These are phyloP conservation scores for Telopea speciosissima DNA, from an alignment of 177 flowering plant genomes.

Conservation along the genomic window DNA sequence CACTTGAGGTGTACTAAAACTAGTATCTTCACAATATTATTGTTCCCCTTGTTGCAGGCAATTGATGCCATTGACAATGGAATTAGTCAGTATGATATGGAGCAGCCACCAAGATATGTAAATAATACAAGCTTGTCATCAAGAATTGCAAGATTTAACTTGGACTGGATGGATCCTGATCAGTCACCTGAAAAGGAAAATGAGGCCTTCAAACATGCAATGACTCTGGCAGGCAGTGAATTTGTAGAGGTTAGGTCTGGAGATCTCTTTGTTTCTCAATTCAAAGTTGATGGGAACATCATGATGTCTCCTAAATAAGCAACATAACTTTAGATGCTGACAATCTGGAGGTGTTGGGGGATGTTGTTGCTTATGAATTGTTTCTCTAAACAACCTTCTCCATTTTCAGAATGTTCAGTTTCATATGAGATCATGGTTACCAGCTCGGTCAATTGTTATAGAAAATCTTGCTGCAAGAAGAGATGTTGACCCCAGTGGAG, in stretches of 20 bases:
- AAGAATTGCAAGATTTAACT: conserved; percentile 72
- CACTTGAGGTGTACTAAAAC: neutral
- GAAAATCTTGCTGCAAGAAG: conserved; percentile 39
- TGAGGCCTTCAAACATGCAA: conserved; percentile 76
- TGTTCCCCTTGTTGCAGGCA: conserved; percentile 2
- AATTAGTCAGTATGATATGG: conserved; percentile 8
- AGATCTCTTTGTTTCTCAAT: neutral
- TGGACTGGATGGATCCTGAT: conserved; percentile 85
- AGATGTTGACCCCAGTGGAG: conserved; percentile 11
- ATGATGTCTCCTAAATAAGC: neutral
- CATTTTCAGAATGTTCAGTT: conserved; percentile 13
- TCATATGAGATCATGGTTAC: conserved; percentile 88
- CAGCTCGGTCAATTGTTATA: conserved; percentile 85
- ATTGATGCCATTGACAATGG: conserved; percentile 15
- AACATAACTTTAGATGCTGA: too few relatives aligned
- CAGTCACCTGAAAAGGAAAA: conserved; percentile 79
- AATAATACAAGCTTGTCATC: conserved; percentile 74
- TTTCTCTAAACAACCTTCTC: conserved; percentile 13
- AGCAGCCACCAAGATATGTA: conserved; percentile 50
- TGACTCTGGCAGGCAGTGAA: conserved; percentile 77
- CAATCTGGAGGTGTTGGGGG: neutral
- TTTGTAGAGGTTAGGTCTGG: conserved; percentile 59
- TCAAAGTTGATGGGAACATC: neutral
- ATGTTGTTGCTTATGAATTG: conserved; percentile 5
- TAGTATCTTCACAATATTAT: neutral